Percentiles rank a stretch among this genome's conserved stretches.
Evolutionary conservation across 2,329 filamentous ascomycete genomes (phyloP).

Genomic region (Alternaria sp.): DNA sequence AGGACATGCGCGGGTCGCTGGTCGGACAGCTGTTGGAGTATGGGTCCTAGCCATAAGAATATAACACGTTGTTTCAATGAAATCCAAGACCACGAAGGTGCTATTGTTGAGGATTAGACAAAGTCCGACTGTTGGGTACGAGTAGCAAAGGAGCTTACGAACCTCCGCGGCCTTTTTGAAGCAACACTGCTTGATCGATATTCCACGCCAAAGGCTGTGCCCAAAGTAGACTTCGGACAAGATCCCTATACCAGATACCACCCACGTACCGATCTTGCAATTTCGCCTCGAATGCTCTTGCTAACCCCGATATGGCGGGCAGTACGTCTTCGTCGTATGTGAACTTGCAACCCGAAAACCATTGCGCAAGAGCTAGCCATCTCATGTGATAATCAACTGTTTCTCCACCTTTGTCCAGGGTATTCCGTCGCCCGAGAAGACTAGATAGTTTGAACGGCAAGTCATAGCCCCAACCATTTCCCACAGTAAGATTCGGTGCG

Average conservation of each 20-base stretch:
- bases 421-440: neutral
- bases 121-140: fast-evolving
- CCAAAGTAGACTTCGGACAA: neutral
- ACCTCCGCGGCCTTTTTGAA: too few relatives aligned
- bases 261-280: neutral
- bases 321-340: neutral
- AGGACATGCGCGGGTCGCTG: fast-evolving
- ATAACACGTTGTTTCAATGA: neutral
- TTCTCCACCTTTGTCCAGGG: fast-evolving
- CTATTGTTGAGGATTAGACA: neutral
- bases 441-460: neutral
- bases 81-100: neutral
- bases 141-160: too few relatives aligned
- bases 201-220: too few relatives aligned
- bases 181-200: too few relatives aligned
- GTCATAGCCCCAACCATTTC: neutral
- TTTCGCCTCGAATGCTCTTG: neutral
- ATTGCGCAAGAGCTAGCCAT: neutral
- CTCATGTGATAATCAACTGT: neutral
- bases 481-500: fast-evolving
- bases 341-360: fast-evolving
- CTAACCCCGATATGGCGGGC: neutral
- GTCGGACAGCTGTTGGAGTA: fast-evolving
- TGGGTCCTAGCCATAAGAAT: fast-evolving
- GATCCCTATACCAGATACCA: neutral